A percentile compares a stretch with the other conserved stretches of the same genome.
Evolutionary conservation across 2,329 filamentous ascomycete species (phyloP).

Genomic region (Trichoderma endophyticum): DNA sequence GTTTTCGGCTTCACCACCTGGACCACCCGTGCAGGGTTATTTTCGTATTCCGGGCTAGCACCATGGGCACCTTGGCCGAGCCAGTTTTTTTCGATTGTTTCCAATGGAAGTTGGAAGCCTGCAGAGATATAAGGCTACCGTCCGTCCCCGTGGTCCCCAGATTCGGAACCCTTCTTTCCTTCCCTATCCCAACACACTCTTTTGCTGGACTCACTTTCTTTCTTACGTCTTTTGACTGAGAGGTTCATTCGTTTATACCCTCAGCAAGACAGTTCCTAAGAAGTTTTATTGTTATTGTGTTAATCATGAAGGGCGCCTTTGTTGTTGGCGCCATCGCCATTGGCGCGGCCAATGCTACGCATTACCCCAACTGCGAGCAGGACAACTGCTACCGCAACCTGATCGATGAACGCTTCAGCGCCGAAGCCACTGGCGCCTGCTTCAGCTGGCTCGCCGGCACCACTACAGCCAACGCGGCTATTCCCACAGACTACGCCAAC

Average conservation of each 20-base stretch:
- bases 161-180: conserved; percentile 2
- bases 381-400: conserved; percentile 39
- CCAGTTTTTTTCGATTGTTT: neutral
- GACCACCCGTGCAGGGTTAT: conserved; percentile 19
- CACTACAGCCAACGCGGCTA: conserved; percentile 27
- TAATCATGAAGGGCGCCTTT: conserved; percentile 34
- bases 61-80: conserved; percentile 1
- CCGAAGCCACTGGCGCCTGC: conserved; percentile 33
- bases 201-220: conserved; percentile 16
- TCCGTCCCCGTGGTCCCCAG: conserved; percentile 12
- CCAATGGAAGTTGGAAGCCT: conserved; percentile 9
- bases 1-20: conserved; percentile 10
- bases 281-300: conserved; percentile 3
- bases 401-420: conserved; percentile 32
- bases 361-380: conserved; percentile 30
- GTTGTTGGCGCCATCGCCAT: conserved; percentile 34
- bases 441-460: conserved; percentile 31
- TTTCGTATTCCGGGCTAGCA: conserved; percentile 23
- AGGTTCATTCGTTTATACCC: conserved; percentile 18
- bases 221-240: conserved; percentile 6
- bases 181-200: conserved; percentile 19
- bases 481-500: conserved; percentile 33
- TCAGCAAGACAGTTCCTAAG: conserved; percentile 11
- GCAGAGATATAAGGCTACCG: conserved; percentile 20
- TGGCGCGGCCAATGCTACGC: conserved; percentile 28